Percentiles rank a stretch among this genome's conserved stretches.
These are phyloP conservation scores for Pichia scutulata DNA, from an alignment of 805 yeast genomes.

Conservation along the genomic window DNA sequence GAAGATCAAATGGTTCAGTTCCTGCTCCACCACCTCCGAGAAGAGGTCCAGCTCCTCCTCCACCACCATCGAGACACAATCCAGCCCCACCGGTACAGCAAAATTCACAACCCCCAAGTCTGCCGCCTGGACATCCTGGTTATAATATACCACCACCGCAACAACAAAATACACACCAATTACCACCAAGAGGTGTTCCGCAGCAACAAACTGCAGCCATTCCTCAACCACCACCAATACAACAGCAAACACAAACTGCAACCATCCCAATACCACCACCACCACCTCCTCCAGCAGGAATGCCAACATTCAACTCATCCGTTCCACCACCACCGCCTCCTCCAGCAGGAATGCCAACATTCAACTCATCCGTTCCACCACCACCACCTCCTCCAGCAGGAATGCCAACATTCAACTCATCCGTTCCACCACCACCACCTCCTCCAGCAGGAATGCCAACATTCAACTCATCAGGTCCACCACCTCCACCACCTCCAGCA, in stretches of 20 bases:
- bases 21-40: conserved; percentile 26
- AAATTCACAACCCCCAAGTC: conserved; percentile 7
- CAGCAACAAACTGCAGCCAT: not conserved
- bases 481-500: conserved; percentile 22
- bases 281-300: conserved; percentile 16
- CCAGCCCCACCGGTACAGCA: conserved; percentile 39
- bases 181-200: not conserved
- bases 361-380: not conserved
- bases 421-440: conserved; percentile 10
- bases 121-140: conserved; percentile 5
- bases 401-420: not conserved
- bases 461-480: conserved; percentile 11
- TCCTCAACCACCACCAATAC: no score
- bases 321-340: conserved; percentile 16
- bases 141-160: not conserved
- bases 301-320: conserved; percentile 4
- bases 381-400: not conserved
- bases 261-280: not conserved
- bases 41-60: conserved; percentile 36
- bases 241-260: not conserved
- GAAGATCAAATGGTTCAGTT: not conserved
- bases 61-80: conserved; percentile 37
- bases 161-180: conserved; percentile 1
- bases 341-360: conserved; percentile 14
- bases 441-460: conserved; percentile 8